Evolutionary conservation across 1,284 basidiomycete genomes (phyloP), one percentile per base, ranked within the genome.

Genomic region (Uromyces viciae-fabae): DNA sequence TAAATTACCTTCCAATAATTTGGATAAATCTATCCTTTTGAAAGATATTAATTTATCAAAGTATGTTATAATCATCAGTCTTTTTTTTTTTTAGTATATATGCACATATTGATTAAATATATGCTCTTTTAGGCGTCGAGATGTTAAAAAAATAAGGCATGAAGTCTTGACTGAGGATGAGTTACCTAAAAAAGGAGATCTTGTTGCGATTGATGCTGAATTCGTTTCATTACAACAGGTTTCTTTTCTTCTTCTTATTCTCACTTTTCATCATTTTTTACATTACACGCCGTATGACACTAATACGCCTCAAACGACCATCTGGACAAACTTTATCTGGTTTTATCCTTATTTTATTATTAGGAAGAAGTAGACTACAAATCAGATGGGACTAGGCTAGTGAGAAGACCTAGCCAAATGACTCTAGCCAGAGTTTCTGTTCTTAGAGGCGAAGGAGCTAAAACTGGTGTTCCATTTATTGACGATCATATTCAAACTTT

Each of bases 401-500:
- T 98, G 36, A 88, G 99, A 33, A 90, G 94, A 19, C 97, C 97
- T 0, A 93, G 94, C 11, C 90, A 94, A 79, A 90, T 97, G 83
- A 94, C 94, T 69, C 89, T 99, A 0, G 97, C 97, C 22, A 91
- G 97, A 31, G 96, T 99, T 0, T 98, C 95, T 0, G 95, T 98
- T 1, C 86, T 99, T 66, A 90, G 97, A 7, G 95, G 95, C 7
- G 90, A 93, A 83, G 94, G 93, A 0, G 87, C 88, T 0, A 90
- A 90, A 83, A 91, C 93, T 84, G 93, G 93, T 8, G 86, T 92
- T 19, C 94, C 96, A 0, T 98, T 98, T 87, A 98, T 99, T 84
- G 97, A 99, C 84, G 97, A 99, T 85, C 94, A 99, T 84, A 98
- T 99, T 72, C 92, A 94, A 84, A 98, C 95, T 0, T 95, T 92